Percentiles rank a stretch among this genome's conserved stretches.
phyloP scores from a whole-genome alignment of 2,329 filamentous ascomycete species.

The Exophiala spinifera region DNA sequence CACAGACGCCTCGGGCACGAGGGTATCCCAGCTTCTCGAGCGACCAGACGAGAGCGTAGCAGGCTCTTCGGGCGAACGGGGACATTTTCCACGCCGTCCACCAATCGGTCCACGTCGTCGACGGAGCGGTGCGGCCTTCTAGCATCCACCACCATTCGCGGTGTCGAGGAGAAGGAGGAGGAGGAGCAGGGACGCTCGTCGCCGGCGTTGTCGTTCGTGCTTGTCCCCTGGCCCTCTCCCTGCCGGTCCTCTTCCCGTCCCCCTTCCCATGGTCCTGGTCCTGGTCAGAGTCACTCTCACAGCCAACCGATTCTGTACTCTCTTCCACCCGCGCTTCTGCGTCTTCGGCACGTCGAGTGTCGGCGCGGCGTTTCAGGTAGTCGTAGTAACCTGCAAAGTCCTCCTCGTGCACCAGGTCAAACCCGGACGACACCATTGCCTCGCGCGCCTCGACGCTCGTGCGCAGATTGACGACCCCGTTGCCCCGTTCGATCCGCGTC shows the following conservation, averaged over 20 bases:
- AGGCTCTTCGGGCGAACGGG: constrained; percentile 4
- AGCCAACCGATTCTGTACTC: too few relatives aligned
- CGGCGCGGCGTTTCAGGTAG: not conserved
- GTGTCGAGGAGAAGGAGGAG: constrained; percentile 3
- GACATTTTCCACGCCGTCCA: constrained; percentile 23
- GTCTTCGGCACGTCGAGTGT: too few relatives aligned
- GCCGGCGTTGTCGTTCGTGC: too few relatives aligned
- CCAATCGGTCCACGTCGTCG: constrained; percentile 20
- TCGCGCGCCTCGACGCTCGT: constrained; percentile 23
- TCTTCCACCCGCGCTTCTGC: too few relatives aligned
- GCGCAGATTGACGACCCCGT: constrained; percentile 31
- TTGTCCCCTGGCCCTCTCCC: too few relatives aligned
- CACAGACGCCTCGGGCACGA: constrained; percentile 21
- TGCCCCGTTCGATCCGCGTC: constrained; percentile 32
- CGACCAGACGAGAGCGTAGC: constrained; percentile 15
- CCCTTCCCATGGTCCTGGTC: too few relatives aligned
- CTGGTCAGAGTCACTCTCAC: too few relatives aligned
- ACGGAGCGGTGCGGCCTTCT: constrained; percentile 17
- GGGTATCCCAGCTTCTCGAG: constrained; percentile 19
- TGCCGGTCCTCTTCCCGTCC: too few relatives aligned
- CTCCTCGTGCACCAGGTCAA: constrained; percentile 30
- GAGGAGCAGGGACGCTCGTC: not conserved
- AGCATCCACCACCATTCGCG: constrained; percentile 31
- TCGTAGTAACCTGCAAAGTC: constrained; percentile 28
- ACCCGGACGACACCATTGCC: constrained; percentile 30